These are phyloP conservation scores for Letharia lupina DNA, from an alignment of 495 filamentous ascomycete species.

Conservation along the genomic window DNA sequence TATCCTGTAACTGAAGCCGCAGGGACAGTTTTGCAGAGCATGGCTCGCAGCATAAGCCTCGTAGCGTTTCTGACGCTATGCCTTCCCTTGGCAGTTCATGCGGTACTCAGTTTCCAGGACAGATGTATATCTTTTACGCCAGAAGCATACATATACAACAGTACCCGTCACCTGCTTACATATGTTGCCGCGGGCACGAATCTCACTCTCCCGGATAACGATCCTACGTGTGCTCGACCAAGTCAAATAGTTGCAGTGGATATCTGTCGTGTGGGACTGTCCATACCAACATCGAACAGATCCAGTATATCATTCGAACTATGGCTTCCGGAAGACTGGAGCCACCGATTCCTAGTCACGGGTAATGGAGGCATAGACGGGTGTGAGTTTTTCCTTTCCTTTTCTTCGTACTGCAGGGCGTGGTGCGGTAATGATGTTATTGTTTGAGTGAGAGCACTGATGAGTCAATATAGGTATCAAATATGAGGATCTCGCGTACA, in stretches of 20 bases:
- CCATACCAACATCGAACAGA: conserved; percentile 44
- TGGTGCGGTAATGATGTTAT: background rate
- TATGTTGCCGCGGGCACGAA: conserved; percentile 43
- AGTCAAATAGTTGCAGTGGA: conserved; percentile 40
- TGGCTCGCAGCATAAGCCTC: conserved; percentile 3
- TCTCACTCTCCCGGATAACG: conserved; percentile 39
- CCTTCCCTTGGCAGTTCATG: background rate
- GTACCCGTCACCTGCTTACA: conserved; percentile 25
- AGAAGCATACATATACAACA: conserved; percentile 16
- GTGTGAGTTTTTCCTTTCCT: conserved; percentile 31
- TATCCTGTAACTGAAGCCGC: background rate
- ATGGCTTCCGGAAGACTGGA: conserved; percentile 49
- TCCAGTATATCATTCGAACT: conserved; percentile 49
- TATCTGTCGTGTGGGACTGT: conserved; percentile 50
- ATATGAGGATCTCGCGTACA: conserved; percentile 39
- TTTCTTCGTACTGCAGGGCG: background rate
- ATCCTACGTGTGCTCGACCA: conserved; percentile 35
- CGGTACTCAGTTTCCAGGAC: conserved; percentile 3
- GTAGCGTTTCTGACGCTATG: background rate
- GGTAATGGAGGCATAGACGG: conserved; percentile 51
- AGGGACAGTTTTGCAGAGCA: background rate
- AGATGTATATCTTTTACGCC: conserved; percentile 14
- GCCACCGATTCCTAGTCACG: conserved; percentile 44
- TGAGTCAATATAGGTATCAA: conserved; percentile 34
- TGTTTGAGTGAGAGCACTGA: conserved; percentile 15